Evolutionary conservation across 2,329 filamentous ascomycete genomes (phyloP).

Genomic region (Ilyonectria sp.): DNA sequence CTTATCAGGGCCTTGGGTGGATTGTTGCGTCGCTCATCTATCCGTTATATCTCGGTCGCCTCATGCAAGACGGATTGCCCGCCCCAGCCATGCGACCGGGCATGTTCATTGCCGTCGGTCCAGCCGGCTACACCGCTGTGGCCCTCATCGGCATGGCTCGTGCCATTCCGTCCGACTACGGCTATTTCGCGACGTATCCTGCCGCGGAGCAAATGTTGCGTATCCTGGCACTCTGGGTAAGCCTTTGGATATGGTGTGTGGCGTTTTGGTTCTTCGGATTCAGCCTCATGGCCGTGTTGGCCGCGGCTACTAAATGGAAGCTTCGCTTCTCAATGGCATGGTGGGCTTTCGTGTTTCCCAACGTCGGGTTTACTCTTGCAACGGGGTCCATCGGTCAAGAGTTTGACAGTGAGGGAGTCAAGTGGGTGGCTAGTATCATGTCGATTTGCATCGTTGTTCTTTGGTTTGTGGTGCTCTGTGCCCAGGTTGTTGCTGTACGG

Average conservation of each 20-base stretch:
- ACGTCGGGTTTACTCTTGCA: slow-evolving; percentile 46
- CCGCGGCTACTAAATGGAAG: slow-evolving; percentile 30
- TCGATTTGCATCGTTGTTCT: slow-evolving; percentile 39
- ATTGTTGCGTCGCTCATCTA: slow-evolving; percentile 44
- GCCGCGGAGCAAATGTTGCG: slow-evolving; percentile 43
- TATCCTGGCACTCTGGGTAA: slow-evolving; percentile 44
- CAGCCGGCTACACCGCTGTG: slow-evolving; percentile 45
- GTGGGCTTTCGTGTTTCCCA: slow-evolving; percentile 50
- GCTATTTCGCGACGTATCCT: slow-evolving; percentile 46
- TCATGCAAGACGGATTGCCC: slow-evolving; percentile 48
- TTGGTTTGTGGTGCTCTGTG: slow-evolving; percentile 45
- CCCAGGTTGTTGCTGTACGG: slow-evolving; percentile 38
- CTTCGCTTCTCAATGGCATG: slow-evolving; percentile 47
- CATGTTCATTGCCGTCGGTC: slow-evolving; percentile 47
- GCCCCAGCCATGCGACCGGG: slow-evolving; percentile 46
- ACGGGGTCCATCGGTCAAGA: slow-evolving; percentile 45
- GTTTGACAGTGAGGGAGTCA: slow-evolving; percentile 41
- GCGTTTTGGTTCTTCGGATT: slow-evolving; percentile 49
- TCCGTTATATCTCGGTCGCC: slow-evolving; percentile 44
- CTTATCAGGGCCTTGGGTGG: slow-evolving; percentile 49
- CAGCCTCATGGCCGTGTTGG: slow-evolving; percentile 41
- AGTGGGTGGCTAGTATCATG: slow-evolving; percentile 46
- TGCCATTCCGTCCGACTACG: slow-evolving; percentile 42
- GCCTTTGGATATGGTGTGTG: slow-evolving; percentile 49
- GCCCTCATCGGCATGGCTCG: slow-evolving; percentile 47